Evolutionary conservation across 2,329 filamentous ascomycete genomes (phyloP).

Genomic region (Venturia oleaginea): DNA sequence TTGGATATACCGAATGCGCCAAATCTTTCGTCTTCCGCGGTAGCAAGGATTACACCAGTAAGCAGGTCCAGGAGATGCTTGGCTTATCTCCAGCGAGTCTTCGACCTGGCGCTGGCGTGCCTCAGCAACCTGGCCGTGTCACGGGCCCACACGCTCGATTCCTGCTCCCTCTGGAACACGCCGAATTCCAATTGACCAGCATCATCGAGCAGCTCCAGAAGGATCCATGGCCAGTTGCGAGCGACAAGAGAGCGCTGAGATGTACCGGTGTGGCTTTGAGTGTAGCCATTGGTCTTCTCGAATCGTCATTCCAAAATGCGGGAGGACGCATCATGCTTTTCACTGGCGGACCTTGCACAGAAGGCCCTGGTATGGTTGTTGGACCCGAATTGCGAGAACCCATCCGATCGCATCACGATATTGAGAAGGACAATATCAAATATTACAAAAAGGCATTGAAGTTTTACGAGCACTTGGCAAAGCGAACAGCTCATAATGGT

Average conservation of each 20-base stretch:
- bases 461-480: constrained; percentile 89
- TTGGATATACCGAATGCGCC: constrained; percentile 94
- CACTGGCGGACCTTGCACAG: constrained; percentile 85
- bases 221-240: constrained; percentile 95
- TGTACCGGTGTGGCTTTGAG: constrained; percentile 96
- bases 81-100: constrained; percentile 65
- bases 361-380: constrained; percentile 94
- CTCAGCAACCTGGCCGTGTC: constrained; percentile 58
- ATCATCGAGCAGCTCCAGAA: constrained; percentile 90
- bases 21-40: constrained; percentile 98
- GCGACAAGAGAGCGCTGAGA: constrained; percentile 79
- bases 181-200: constrained; percentile 95
- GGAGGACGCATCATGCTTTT: constrained; percentile 97
- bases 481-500: constrained; percentile 89
- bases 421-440: constrained; percentile 97
- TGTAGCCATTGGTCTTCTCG: constrained; percentile 83
- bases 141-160: constrained; percentile 82
- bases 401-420: constrained; percentile 96
- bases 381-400: constrained; percentile 91
- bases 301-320: constrained; percentile 91
- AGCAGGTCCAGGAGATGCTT: constrained; percentile 99
- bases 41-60: constrained; percentile 95
- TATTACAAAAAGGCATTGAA: constrained; percentile 99
- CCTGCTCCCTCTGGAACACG: constrained; percentile 86
- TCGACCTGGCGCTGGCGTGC: constrained; percentile 58